phyloP scores from a whole-genome alignment of 345 rosid species.

The Crucihimalaya himalaica region DNA sequence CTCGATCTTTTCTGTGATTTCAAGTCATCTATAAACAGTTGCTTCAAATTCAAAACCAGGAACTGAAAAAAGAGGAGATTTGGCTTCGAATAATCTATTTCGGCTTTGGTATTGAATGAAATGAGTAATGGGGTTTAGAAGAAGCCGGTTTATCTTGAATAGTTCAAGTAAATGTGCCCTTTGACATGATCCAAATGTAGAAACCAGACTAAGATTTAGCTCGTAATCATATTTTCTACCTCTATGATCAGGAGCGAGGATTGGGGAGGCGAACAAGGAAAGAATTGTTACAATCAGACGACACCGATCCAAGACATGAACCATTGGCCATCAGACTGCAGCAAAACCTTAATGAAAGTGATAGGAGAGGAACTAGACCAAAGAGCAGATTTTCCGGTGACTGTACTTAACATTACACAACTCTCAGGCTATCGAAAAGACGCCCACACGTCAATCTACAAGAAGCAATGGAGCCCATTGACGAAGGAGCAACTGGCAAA shows the following conservation, averaged over 20 bases:
- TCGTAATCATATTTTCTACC: neutral
- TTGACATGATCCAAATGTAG: neutral
- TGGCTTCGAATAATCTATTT: neutral
- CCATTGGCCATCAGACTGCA: conserved; percentile 80
- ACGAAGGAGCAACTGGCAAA: conserved; percentile 75
- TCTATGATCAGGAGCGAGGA: conserved; percentile 60
- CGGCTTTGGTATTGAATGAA: neutral
- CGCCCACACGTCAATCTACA: conserved; percentile 85
- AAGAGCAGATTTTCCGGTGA: conserved; percentile 53
- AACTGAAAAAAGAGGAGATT: neutral
- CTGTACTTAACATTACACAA: conserved; percentile 78
- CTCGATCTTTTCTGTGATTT: neutral
- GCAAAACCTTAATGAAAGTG: conserved; percentile 70
- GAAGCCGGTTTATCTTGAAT: neutral
- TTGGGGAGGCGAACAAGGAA: conserved; percentile 71
- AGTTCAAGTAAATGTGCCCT: neutral
- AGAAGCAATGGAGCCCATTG: conserved; percentile 77
- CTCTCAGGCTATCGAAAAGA: conserved; percentile 80
- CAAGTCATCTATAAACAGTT: neutral
- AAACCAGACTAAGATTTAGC: neutral
- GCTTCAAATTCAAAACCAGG: neutral
- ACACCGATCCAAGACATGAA: conserved; percentile 49
- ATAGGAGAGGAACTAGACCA: conserved; percentile 62
- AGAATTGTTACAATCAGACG: conserved; percentile 78
- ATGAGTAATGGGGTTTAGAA: neutral